These are phyloP conservation scores for Tylopilus rubrobrunneus DNA, from an alignment of 768 basidiomycete species.

Conservation along the genomic window DNA sequence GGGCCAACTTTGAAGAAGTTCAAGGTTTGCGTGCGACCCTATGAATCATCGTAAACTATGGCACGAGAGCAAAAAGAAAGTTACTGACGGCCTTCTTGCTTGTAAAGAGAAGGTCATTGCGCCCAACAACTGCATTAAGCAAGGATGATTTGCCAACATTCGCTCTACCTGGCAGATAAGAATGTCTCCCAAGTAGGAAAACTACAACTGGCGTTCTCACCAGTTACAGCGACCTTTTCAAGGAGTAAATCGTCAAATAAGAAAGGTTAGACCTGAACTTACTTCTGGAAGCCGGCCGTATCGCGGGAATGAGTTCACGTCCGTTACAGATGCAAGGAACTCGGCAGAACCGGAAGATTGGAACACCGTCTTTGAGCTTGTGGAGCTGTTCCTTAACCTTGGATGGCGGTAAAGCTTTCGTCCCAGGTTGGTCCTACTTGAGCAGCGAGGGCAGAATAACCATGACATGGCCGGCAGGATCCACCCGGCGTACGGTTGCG, in stretches of 20 bases:
- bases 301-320: conserved; percentile 16
- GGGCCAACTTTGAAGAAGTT: conserved; percentile 73
- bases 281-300: conserved; percentile 26
- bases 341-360: conserved; percentile 25
- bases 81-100: conserved; percentile 67
- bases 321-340: conserved; percentile 23
- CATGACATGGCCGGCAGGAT: conserved; percentile 16
- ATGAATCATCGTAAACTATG: background rate
- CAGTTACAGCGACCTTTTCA: conserved; percentile 26
- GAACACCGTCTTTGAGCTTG: conserved; percentile 17
- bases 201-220: conserved; percentile 9
- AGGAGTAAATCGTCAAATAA: background rate
- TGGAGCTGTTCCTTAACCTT: conserved; percentile 10
- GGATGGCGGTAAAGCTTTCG: background rate
- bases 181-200: background rate
- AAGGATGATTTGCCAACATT: conserved; percentile 77
- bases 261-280: conserved; percentile 14
- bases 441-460: background rate
- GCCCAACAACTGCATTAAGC: conserved; percentile 62
- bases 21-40: conserved; percentile 71
- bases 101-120: conserved; percentile 52
- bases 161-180: conserved; percentile 53
- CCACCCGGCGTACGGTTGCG: no score
- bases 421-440: background rate
- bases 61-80: background rate